Evolutionary conservation across 2,329 filamentous ascomycete genomes (phyloP), one percentile per base, ranked within the genome.

Genomic region (Trichoderma sp.): DNA sequence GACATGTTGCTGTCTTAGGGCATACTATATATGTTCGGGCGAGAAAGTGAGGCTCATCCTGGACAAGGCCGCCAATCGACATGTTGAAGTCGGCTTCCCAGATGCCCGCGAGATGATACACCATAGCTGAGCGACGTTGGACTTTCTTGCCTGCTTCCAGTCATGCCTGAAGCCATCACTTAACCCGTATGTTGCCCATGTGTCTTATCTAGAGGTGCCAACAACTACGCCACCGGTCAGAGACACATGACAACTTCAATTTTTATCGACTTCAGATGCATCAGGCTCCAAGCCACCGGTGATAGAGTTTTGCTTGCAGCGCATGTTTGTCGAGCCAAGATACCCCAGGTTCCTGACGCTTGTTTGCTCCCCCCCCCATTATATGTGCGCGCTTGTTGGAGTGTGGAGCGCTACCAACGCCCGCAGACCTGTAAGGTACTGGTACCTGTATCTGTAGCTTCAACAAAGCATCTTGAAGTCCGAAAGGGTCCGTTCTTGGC

Each of bases 301-400:
- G 28, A 48, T 59, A 48, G 48, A 34, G 48, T 45, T 59, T 59
- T 59, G 14, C 14, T 6, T 48, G 50, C 44, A 26, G 56, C 41
- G 51, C 51, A 54, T 52, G 30, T 34, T 34, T 52, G 48, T 19
- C 48, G 30, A n/a, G 48, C 26, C 48, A 45, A 45, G 43, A 19
- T 45, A 45, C 43, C 43, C 43, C 43, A 52, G 48, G 48, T 52
- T 52, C 48, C 48, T 52, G 48, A 19, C 48, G 48, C 48, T 52
- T 52, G 48, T 52, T 52, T 52, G 48, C 48, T 28, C 28, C 47
- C 26, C 10, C 10, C 10, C 34, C 34, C 10, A 12, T 10, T 14
- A 14, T 12, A 9, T 39, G 17, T 30, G 48, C 5, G 48, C 2
- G 26, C 28, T 26, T 30, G n/a, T 17, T 19, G 26, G 51, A 15